A percentile compares a stretch with the other conserved stretches of the same genome.
Conservation (phyloP, 495 filamentous ascomycete genomes). For the Umbilicaria muhlenbergii region DNA sequence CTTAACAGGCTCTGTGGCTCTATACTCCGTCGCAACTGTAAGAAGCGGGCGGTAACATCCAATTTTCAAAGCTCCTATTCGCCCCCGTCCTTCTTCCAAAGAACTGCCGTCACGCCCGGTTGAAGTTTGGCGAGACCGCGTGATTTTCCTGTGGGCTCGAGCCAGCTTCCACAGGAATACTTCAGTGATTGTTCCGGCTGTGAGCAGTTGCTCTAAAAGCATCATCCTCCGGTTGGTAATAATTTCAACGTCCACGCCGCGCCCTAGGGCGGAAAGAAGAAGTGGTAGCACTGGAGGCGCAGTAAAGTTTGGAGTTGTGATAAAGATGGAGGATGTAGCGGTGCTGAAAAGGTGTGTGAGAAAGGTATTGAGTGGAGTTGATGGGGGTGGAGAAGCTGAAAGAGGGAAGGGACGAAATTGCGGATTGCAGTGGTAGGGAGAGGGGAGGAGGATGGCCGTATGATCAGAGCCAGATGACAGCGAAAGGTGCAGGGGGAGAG, state of each 20-base stretch:
- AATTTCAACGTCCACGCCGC: constrained; percentile 46
- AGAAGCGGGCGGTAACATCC: constrained; percentile 3
- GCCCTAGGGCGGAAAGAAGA: constrained; percentile 29
- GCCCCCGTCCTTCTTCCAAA: constrained; percentile 16
- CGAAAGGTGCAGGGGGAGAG: no score
- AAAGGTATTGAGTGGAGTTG: constrained; percentile 52
- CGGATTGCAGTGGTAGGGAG: constrained; percentile 50
- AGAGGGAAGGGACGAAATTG: constrained; percentile 19
- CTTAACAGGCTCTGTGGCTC: constrained; percentile 36
- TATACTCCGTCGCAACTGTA: neutral
- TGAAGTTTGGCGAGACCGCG: neutral
- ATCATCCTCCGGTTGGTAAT: constrained; percentile 53
- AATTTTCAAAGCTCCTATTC: constrained; percentile 19
- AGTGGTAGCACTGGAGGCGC: constrained; percentile 37
- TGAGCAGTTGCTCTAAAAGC: constrained; percentile 56
- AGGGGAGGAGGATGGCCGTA: constrained; percentile 47
- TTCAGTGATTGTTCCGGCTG: constrained; percentile 49
- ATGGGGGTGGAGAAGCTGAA: constrained; percentile 20
- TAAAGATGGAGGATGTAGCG: constrained; percentile 36
- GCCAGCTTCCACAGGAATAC: constrained; percentile 38
- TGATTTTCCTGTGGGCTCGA: constrained; percentile 23
- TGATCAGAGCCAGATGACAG: no score
- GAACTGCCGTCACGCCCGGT: neutral
- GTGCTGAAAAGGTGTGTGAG: constrained; percentile 35
- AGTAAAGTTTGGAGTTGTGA: constrained; percentile 62